A percentile compares a stretch with the other conserved stretches of the same genome.
phyloP scores from a whole-genome alignment of 257 asterid species.

The Solanum ahanhuiri region DNA sequence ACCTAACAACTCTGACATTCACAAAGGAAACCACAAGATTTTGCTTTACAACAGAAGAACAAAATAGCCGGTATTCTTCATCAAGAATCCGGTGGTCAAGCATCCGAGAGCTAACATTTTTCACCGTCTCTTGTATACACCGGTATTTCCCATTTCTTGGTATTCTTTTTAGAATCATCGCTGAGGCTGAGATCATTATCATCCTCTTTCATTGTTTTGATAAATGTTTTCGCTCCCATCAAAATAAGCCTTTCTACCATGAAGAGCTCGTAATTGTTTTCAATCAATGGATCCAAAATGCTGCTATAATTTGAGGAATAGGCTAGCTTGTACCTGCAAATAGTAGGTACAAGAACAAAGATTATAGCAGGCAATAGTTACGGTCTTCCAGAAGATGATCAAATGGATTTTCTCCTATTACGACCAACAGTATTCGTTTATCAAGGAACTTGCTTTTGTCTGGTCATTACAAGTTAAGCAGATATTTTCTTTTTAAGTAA shows the following conservation, averaged over 20 bases:
- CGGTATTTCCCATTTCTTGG: conserved; percentile 71
- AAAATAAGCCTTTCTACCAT: conserved; percentile 78
- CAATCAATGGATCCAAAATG: conserved; percentile 59
- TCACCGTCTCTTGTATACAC: conserved; percentile 49
- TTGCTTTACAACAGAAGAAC: background rate
- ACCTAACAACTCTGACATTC: background rate
- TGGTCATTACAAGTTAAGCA: background rate
- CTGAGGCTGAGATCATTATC: conserved; percentile 71
- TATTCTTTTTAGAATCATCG: conserved; percentile 90
- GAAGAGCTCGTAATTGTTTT: conserved; percentile 81
- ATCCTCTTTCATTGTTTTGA: conserved; percentile 57
- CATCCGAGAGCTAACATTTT: conserved; percentile 34
- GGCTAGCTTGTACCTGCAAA: conserved; percentile 75
- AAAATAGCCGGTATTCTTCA: background rate
- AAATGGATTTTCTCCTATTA: background rate
- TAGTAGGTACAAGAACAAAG: background rate
- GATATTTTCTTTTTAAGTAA: background rate
- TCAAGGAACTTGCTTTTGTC: background rate
- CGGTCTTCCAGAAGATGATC: background rate
- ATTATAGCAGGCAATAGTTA: background rate
- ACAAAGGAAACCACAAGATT: background rate
- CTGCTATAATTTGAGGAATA: conserved; percentile 76
- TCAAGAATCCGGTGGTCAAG: background rate
- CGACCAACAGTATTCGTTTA: background rate
- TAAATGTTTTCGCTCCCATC: conserved; percentile 74